Conservation (phyloP, 495 filamentous ascomycete species). For the Hyphodiscus hymeniophilus region DNA sequence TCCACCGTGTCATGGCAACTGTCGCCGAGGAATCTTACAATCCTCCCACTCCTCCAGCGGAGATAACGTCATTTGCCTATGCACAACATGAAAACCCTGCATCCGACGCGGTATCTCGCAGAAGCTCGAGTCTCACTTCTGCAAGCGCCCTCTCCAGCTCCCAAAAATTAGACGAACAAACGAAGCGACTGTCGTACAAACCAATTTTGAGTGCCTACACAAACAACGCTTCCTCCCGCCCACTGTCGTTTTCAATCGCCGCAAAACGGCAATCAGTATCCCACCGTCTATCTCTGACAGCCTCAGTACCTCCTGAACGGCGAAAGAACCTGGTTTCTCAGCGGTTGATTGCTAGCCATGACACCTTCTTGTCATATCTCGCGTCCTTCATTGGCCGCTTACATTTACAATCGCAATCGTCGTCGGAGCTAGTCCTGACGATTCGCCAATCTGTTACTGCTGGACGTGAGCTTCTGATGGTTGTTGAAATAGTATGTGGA, state of each 20-base stretch:
- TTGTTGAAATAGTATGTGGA: slow-evolving; percentile 77
- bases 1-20: slow-evolving; percentile 48
- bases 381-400: slow-evolving; percentile 87
- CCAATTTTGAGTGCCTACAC: slow-evolving; percentile 16
- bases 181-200: slow-evolving; percentile 21
- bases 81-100: slow-evolving; percentile 24
- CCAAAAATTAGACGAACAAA: slow-evolving; percentile 20
- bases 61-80: slow-evolving; percentile 36
- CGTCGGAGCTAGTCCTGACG: slow-evolving; percentile 65
- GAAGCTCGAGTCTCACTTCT: slow-evolving; percentile 21
- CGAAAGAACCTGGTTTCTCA: slow-evolving; percentile 41
- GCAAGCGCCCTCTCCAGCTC: slow-evolving; percentile 13
- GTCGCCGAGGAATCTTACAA: slow-evolving; percentile 53
- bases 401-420: slow-evolving; percentile 81
- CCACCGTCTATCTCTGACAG: slow-evolving; percentile 42
- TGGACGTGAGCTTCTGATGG: slow-evolving; percentile 64
- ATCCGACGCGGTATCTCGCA: slow-evolving; percentile 27
- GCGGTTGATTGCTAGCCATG: slow-evolving; percentile 68
- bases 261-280: slow-evolving; percentile 39
- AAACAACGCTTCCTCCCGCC: slow-evolving; percentile 14
- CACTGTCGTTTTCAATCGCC: slow-evolving; percentile 12
- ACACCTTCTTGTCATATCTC: slow-evolving; percentile 78
- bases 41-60: slow-evolving; percentile 67
- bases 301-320: slow-evolving; percentile 30
- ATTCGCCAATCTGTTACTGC: slow-evolving; percentile 71